Evolutionary conservation across 352 stramenopile species (phyloP).

Genomic region (Globisporangium viniferum): DNA sequence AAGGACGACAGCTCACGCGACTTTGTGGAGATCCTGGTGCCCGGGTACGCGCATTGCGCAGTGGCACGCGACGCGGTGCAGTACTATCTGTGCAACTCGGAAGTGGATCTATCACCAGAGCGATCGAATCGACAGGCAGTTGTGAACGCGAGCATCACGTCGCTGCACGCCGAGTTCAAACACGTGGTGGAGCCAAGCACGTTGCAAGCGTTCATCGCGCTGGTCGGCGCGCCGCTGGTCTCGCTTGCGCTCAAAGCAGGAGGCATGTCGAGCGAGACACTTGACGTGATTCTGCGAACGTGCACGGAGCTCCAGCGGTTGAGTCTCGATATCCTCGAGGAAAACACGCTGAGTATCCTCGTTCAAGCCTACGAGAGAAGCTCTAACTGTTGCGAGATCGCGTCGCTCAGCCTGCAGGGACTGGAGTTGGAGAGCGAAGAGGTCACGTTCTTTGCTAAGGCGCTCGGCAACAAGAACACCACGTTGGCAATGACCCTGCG

Average conservation of each 20-base stretch:
- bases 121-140: not conserved
- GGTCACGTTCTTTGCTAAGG: slow-evolving; percentile 4
- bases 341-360: slow-evolving; percentile 7
- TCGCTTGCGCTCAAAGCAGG: slow-evolving; percentile 8
- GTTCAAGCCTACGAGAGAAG: slow-evolving; percentile 7
- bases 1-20: slow-evolving; percentile 8
- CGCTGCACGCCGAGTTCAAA: slow-evolving; percentile 12
- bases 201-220: slow-evolving; percentile 12
- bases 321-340: slow-evolving; percentile 13
- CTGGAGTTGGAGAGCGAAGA: slow-evolving; percentile 19
- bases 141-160: not conserved
- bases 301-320: slow-evolving; percentile 6
- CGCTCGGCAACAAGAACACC: slow-evolving; percentile 5
- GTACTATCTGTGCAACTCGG: slow-evolving; percentile 9
- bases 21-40: slow-evolving; percentile 18
- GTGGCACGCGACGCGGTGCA: slow-evolving; percentile 12
- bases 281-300: not conserved
- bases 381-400: not conserved
- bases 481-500: not conserved
- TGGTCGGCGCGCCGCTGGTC: slow-evolving; percentile 11
- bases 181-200: not conserved
- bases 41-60: slow-evolving; percentile 16
- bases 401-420: slow-evolving; percentile 13
- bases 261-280: not conserved
- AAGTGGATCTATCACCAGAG: not conserved